Evolutionary conservation across 345 rosid species (phyloP).

Genomic region (Orychophragmus violaceus): DNA sequence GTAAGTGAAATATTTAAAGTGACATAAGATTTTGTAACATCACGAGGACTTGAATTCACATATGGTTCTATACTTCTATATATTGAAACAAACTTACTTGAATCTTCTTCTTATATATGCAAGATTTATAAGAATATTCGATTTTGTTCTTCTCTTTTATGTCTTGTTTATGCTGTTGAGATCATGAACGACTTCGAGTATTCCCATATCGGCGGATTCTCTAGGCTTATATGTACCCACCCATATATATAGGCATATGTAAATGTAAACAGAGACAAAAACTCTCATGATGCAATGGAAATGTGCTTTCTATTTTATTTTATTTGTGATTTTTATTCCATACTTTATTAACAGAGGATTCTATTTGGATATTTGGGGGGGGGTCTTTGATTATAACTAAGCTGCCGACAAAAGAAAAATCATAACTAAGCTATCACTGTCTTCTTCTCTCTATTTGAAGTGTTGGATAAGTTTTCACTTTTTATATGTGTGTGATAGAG

Average conservation of each 20-base stretch:
- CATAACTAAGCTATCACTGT: conserved; percentile 34
- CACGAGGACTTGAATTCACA: background rate
- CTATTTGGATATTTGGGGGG: conserved; percentile 23
- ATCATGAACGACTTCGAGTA: conserved; percentile 14
- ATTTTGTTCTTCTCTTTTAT: conserved; percentile 3
- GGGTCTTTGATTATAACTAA: conserved; percentile 29
- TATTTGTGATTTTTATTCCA: background rate
- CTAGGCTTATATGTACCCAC: conserved; percentile 24
- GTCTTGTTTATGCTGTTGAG: conserved; percentile 18
- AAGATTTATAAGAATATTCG: background rate
- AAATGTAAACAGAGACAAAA: conserved; percentile 30
- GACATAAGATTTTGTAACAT: background rate
- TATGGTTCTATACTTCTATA: background rate
- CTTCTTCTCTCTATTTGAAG: conserved; percentile 32
- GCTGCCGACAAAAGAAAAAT: too few species aligned
- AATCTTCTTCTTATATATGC: conserved; percentile 15
- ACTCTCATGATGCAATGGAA: conserved; percentile 26
- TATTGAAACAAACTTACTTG: conserved; percentile 22
- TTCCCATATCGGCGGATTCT: conserved; percentile 20
- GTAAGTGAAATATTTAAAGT: background rate
- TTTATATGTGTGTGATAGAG: conserved; percentile 23
- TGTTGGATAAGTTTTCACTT: conserved; percentile 37
- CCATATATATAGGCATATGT: conserved; percentile 15
- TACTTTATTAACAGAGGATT: conserved; percentile 17
- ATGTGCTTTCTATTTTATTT: conserved; percentile 16